phyloP scores from a whole-genome alignment of 1,284 basidiomycete genomes.

The Tausonia pullulans region DNA sequence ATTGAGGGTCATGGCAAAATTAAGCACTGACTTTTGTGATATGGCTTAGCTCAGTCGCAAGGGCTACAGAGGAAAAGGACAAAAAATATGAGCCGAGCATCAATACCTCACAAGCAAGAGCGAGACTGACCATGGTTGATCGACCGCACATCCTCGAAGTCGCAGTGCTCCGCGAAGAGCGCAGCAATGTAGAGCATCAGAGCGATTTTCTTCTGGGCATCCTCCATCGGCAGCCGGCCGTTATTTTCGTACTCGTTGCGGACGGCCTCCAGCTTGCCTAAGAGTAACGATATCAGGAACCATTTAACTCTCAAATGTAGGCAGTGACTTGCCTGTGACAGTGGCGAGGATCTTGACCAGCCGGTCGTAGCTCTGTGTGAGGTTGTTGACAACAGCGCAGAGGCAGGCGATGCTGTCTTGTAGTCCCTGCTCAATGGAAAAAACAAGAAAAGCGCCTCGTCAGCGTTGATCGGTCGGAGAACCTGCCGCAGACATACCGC shows the following conservation, averaged over 20 bases:
- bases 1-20: neutral
- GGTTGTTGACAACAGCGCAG: constrained; percentile 66
- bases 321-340: constrained; percentile 52
- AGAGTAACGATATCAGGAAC: neutral
- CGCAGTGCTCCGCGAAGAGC: constrained; percentile 73
- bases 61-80: constrained; percentile 31
- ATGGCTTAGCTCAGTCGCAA: constrained; percentile 47
- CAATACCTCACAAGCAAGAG: neutral
- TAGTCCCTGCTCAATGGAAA: constrained; percentile 44
- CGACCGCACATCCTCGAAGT: constrained; percentile 64
- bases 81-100: neutral
- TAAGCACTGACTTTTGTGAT: constrained; percentile 46
- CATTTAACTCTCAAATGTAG: neutral
- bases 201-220: constrained; percentile 21
- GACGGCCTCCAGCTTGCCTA: constrained; percentile 18
- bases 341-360: constrained; percentile 68
- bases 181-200: constrained; percentile 70
- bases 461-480: neutral
- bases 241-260: constrained; percentile 17
- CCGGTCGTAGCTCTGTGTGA: constrained; percentile 73
- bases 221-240: constrained; percentile 10
- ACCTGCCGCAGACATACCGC: constrained; percentile 38
- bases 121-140: constrained; percentile 44
- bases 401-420: constrained; percentile 87
- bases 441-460: neutral